Evolutionary conservation across 177 flowering plant genomes (phyloP), one percentile per base, ranked within the genome.

Genomic region (Tripterygium wilfordii): DNA sequence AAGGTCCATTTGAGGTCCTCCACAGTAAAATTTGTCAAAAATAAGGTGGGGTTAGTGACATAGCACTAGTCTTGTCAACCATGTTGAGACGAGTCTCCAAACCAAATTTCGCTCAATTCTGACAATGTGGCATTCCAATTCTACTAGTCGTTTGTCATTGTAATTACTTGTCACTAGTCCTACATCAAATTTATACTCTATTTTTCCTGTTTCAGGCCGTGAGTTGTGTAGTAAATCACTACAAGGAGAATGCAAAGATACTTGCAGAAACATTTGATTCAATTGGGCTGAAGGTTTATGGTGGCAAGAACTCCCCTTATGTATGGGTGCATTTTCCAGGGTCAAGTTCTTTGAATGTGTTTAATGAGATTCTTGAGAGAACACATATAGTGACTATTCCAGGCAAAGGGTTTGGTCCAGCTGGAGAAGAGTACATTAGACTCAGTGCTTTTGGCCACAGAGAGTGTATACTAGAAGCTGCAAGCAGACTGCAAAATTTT

Each of bases 271-370:
- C 91, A 12, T 85, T 90, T 26, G 24, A 30, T 7, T 73, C 81
- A 1, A 62, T 83, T 12, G 95, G 87, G 7, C 49, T 85, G 30
- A 69, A 60, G 44, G 84, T 66, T 20, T 85, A 81, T 49, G 96
- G 98, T 12, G 98, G 98, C 8, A 60, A 60, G 50, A 90, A 87
- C 50, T 82, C 89, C 5, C 98, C 98, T 3, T 87, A 82, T 58
- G 48, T 79, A 24, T 87, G 96, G 96, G 95, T 83, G 0, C 91
- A 81, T 41, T 85, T 90, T 55, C 85, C 89, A 1, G 85, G 95
- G 19, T 36, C 25, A 18, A 76, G 43, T 38, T 90, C 98, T 12
- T 90, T 94, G 98, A 77, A 85, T 28, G 66, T 85, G 4, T 90
- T 90, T 48, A 23, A 36, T 20, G 77, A 76, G 52, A 78, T 90